Conservation (phyloP, 495 filamentous ascomycete species). For the Penicilliopsis zonata region DNA sequence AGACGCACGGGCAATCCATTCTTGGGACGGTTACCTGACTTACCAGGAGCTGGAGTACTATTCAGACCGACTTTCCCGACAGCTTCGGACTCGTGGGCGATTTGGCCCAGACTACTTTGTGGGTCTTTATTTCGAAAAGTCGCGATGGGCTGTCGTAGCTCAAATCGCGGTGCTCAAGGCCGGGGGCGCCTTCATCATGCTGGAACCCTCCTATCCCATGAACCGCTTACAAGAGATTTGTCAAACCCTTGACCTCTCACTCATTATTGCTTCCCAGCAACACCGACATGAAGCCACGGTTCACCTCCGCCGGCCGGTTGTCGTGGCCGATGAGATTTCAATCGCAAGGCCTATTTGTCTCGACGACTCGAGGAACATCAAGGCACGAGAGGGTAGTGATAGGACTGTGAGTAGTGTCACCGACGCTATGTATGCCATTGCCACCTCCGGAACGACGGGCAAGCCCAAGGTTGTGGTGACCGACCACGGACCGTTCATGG, state of each 20-base stretch:
- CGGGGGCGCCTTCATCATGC: constrained; percentile 11
- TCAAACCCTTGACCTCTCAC: constrained; percentile 1
- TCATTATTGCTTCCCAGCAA: neutral
- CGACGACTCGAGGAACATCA: too few species aligned
- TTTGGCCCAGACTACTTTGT: constrained; percentile 23
- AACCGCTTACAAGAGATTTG: constrained; percentile 6
- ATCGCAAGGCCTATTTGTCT: too few species aligned
- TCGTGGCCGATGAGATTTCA: neutral
- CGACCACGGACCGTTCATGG: constrained; percentile 21
- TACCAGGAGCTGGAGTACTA: constrained; percentile 24
- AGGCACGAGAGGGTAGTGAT: neutral
- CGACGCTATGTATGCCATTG: constrained; percentile 11
- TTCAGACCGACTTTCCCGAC: constrained; percentile 5
- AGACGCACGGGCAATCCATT: constrained; percentile 21
- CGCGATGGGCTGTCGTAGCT: constrained; percentile 16
- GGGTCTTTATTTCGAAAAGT: constrained; percentile 35
- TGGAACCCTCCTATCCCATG: constrained; percentile 6
- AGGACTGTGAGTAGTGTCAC: too few species aligned
- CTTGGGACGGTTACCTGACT: constrained; percentile 27
- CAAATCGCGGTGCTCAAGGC: constrained; percentile 13
- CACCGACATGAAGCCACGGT: neutral
- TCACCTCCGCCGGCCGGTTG: neutral
- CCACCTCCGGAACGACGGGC: constrained; percentile 26
- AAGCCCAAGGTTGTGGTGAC: constrained; percentile 31
- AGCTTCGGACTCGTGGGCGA: too few species aligned